Evolutionary conservation across 805 yeast genomes (phyloP).

Genomic region (Starmerella etchellsii): DNA sequence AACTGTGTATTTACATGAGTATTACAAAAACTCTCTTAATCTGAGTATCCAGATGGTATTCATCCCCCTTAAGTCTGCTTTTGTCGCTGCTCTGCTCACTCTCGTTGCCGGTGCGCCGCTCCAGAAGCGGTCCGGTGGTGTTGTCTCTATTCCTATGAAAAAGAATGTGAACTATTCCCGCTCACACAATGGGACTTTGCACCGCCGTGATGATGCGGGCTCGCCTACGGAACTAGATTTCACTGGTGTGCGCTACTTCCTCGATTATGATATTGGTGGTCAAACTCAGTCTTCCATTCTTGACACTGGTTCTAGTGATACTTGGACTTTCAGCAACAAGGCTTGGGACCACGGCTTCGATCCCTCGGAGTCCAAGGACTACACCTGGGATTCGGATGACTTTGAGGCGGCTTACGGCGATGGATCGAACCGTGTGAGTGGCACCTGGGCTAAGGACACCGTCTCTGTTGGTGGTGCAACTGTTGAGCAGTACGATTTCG

Average conservation of each 20-base stretch:
- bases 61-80: neutral
- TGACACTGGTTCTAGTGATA: slow-evolving; percentile 62
- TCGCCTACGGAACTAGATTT: neutral
- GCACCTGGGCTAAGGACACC: slow-evolving; percentile 48
- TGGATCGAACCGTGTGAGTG: slow-evolving; percentile 29
- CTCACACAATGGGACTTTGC: neutral
- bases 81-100: neutral
- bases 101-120: slow-evolving; percentile 1
- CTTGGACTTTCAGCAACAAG: slow-evolving; percentile 39
- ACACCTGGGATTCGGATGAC: slow-evolving; percentile 8
- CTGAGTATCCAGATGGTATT: neutral
- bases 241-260: slow-evolving; percentile 14
- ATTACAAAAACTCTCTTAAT: too few relatives aligned
- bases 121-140: neutral
- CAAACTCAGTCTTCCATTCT: slow-evolving; percentile 35
- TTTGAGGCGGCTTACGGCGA: slow-evolving; percentile 8
- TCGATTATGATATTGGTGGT: slow-evolving; percentile 34
- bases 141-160: neutral
- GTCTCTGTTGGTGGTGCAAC: slow-evolving; percentile 41
- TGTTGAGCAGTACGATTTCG: slow-evolving; percentile 46
- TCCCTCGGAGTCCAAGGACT: slow-evolving; percentile 19
- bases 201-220: neutral
- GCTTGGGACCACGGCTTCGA: slow-evolving; percentile 18
- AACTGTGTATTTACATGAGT: too few relatives aligned
- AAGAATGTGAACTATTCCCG: neutral